phyloP scores from a whole-genome alignment of 345 rosid species.

The Camelina laxa region DNA sequence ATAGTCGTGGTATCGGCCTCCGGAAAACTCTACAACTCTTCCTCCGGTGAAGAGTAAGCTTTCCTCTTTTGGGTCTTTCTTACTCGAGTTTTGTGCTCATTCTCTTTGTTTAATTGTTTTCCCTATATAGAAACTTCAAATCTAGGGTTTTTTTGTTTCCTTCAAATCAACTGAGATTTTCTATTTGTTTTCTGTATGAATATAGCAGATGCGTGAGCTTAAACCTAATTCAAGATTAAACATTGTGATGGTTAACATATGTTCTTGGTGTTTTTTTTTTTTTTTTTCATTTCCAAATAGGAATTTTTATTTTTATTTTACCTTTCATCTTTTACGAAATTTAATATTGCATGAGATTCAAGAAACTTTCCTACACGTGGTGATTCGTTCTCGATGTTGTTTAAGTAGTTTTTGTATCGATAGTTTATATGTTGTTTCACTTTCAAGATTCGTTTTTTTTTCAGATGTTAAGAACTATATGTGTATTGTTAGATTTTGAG shows the following conservation, averaged over 20 bases:
- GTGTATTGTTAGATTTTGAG: background rate
- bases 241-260: too few species aligned
- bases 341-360: conserved; percentile 29
- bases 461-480: background rate
- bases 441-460: conserved; percentile 1
- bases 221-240: too few species aligned
- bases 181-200: too few species aligned
- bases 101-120: too few species aligned
- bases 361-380: conserved; percentile 30
- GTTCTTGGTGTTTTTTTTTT: conserved; percentile 21
- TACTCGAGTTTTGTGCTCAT: background rate
- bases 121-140: too few species aligned
- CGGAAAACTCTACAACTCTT: conserved; percentile 58
- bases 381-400: conserved; percentile 23
- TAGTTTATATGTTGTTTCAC: conserved; percentile 25
- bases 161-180: too few species aligned
- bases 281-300: background rate
- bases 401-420: background rate
- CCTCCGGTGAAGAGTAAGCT: conserved; percentile 50
- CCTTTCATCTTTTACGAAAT: background rate
- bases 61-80: conserved; percentile 14
- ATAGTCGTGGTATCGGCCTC: conserved; percentile 59
- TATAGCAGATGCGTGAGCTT: too few species aligned
- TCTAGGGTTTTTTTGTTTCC: too few species aligned
- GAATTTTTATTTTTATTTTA: conserved; percentile 25